A percentile compares a stretch with the other conserved stretches of the same genome.
Conservation (phyloP, 2,329 filamentous ascomycete species). For the Graphiopsis chlorocephala region DNA sequence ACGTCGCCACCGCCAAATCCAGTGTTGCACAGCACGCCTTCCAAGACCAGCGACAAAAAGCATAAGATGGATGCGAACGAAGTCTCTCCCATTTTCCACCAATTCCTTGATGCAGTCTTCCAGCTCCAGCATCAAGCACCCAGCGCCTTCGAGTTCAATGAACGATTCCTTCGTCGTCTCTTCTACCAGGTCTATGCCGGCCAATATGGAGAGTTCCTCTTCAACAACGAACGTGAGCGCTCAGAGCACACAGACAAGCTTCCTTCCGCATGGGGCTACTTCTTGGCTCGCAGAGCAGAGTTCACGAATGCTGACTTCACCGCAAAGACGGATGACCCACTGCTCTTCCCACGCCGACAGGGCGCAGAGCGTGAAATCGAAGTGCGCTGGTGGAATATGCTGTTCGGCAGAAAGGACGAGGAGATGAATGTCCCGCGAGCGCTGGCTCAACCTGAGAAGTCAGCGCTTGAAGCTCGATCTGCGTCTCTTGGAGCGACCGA, state of each 20-base stretch:
- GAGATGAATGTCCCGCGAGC: slow-evolving; percentile 77
- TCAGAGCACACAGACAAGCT: slow-evolving; percentile 64
- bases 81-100: slow-evolving; percentile 93
- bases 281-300: slow-evolving; percentile 73
- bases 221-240: slow-evolving; percentile 89
- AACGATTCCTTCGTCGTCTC: slow-evolving; percentile 82
- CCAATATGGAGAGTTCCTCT: slow-evolving; percentile 95
- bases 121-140: slow-evolving; percentile 84
- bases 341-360: slow-evolving; percentile 68
- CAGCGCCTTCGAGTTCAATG: slow-evolving; percentile 91
- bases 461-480: slow-evolving; percentile 12
- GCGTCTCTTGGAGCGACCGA: slow-evolving; percentile 8
- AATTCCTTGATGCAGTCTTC: slow-evolving; percentile 92
- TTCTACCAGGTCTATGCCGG: slow-evolving; percentile 94
- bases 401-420: slow-evolving; percentile 79
- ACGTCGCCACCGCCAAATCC: slow-evolving; percentile 39
- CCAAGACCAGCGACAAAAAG: slow-evolving; percentile 50
- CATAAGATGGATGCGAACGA: slow-evolving; percentile 82
- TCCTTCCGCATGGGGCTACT: slow-evolving; percentile 93
- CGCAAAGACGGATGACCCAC: slow-evolving; percentile 69
- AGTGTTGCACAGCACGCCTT: slow-evolving; percentile 47
- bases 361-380: slow-evolving; percentile 48
- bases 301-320: slow-evolving; percentile 84
- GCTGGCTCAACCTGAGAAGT: slow-evolving; percentile 15
- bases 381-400: slow-evolving; percentile 89